A percentile compares a stretch with the other conserved stretches of the same genome.
Evolutionary conservation across 1,284 basidiomycete species (phyloP).

Genomic region (Phellopilus nigrolimitatus): DNA sequence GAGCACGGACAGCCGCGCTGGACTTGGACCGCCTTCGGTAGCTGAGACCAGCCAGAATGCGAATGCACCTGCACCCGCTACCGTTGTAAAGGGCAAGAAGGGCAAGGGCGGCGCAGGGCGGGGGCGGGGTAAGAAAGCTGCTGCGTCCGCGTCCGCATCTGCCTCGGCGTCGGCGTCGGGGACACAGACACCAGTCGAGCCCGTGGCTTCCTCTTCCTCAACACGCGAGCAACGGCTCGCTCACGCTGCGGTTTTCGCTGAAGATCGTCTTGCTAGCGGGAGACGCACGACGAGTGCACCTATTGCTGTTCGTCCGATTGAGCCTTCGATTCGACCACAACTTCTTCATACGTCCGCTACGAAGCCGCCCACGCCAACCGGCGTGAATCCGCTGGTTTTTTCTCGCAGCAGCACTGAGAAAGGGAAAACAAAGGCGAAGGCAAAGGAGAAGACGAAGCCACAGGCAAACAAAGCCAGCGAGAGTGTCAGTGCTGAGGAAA

Average conservation of each 20-base stretch:
- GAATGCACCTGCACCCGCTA: background rate
- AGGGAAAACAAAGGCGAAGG: background rate
- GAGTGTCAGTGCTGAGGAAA: background rate
- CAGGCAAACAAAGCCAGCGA: background rate
- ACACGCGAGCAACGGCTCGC: conserved; percentile 4
- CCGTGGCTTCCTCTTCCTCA: background rate
- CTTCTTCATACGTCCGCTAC: background rate
- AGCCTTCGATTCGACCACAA: background rate
- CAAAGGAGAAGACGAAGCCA: conserved; percentile 2
- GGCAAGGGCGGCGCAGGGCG: background rate
- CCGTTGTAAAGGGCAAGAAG: background rate
- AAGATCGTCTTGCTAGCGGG: background rate
- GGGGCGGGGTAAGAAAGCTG: background rate
- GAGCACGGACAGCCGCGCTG: background rate
- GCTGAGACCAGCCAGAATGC: background rate
- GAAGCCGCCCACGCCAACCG: background rate
- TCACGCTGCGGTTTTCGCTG: background rate
- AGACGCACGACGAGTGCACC: background rate
- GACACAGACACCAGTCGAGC: background rate
- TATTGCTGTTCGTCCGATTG: conserved; percentile 1
- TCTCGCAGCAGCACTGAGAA: background rate
- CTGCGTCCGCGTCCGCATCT: background rate
- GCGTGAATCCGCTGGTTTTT: too few species aligned
- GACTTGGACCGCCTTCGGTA: too few species aligned
- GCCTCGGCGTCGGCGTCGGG: background rate